Percentiles rank a stretch among this genome's conserved stretches.
These are phyloP conservation scores for Chlamydomonas schloesseri DNA, from an alignment of 139 green algal genomes.

Conservation along the genomic window DNA sequence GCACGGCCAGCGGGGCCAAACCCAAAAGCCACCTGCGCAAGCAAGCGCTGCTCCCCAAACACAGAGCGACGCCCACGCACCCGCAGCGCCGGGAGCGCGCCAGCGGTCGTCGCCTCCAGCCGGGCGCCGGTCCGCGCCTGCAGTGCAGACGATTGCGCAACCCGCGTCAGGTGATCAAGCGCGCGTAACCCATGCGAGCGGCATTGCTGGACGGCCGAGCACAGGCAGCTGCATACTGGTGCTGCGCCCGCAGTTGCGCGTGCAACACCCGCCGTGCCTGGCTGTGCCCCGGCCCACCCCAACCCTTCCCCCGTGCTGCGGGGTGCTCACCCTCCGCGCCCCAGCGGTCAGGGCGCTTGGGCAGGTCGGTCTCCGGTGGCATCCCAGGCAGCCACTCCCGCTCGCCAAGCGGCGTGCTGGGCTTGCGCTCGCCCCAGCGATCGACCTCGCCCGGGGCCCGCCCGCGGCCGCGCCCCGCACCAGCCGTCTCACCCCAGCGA, in stretches of 20 bases:
- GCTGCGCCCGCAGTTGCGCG: no score
- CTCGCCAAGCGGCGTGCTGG: neutral
- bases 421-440: slow-evolving; percentile 33
- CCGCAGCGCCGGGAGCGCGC: neutral
- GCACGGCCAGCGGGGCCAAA: no score
- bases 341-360: slow-evolving; percentile 45
- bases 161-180: no score
- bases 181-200: no score
- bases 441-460: neutral
- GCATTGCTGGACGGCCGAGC: no score
- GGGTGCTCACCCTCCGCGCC: slow-evolving; percentile 7
- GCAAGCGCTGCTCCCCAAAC: neutral
- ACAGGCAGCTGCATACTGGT: no score
- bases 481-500: slow-evolving; percentile 22
- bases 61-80: neutral
- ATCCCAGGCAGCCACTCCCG: slow-evolving; percentile 37
- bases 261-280: no score
- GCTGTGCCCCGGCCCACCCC: no score
- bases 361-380: slow-evolving; percentile 40
- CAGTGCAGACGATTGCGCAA: no score
- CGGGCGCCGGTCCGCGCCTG: slow-evolving; percentile 10
- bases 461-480: neutral
- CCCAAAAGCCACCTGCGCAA: no score
- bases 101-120: slow-evolving; percentile 18
- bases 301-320: no score